phyloP scores from a whole-genome alignment of 2,329 filamentous ascomycete genomes.

The Passalora sequoiae region DNA sequence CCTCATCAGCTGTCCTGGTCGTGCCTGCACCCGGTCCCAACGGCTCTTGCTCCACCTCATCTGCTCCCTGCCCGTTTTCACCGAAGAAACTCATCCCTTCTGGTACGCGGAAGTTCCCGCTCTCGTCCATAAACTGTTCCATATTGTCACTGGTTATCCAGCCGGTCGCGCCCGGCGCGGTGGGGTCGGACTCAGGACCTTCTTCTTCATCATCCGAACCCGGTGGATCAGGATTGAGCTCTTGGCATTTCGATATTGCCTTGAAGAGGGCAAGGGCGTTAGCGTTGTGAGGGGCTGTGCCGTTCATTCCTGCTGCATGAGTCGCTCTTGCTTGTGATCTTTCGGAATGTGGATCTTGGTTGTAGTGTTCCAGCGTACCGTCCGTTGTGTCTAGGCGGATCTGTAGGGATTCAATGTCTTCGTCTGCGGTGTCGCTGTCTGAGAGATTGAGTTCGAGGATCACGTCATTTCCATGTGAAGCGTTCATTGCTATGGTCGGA shows the following conservation, averaged over 20 bases:
- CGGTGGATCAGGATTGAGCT: slow-evolving; percentile 68
- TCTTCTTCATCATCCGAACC: slow-evolving; percentile 47
- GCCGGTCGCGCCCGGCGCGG: slow-evolving; percentile 67
- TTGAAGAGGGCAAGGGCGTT: slow-evolving; percentile 52
- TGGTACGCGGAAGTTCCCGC: slow-evolving; percentile 74
- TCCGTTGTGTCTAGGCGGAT: slow-evolving; percentile 57
- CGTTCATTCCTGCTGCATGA: not conserved
- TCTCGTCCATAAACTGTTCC: slow-evolving; percentile 71
- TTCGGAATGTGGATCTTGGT: no score
- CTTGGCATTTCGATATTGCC: slow-evolving; percentile 68
- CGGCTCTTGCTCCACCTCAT: slow-evolving; percentile 24
- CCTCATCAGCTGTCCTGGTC: slow-evolving; percentile 40
- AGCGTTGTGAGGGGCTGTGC: slow-evolving; percentile 2
- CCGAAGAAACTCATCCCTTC: slow-evolving; percentile 60
- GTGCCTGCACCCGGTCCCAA: slow-evolving; percentile 26
- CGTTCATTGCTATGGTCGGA: slow-evolving; percentile 69
- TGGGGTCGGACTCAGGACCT: slow-evolving; percentile 45
- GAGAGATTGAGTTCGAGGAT: slow-evolving; percentile 66
- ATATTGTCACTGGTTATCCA: slow-evolving; percentile 94
- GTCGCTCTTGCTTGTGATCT: not conserved
- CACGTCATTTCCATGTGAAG: slow-evolving; percentile 58
- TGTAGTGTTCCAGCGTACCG: slow-evolving; percentile 13
- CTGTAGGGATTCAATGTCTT: slow-evolving; percentile 60
- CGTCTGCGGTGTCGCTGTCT: slow-evolving; percentile 55
- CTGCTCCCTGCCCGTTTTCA: slow-evolving; percentile 39